Conservation (phyloP, 768 basidiomycete genomes). For the Phanerochaete carnosa region DNA sequence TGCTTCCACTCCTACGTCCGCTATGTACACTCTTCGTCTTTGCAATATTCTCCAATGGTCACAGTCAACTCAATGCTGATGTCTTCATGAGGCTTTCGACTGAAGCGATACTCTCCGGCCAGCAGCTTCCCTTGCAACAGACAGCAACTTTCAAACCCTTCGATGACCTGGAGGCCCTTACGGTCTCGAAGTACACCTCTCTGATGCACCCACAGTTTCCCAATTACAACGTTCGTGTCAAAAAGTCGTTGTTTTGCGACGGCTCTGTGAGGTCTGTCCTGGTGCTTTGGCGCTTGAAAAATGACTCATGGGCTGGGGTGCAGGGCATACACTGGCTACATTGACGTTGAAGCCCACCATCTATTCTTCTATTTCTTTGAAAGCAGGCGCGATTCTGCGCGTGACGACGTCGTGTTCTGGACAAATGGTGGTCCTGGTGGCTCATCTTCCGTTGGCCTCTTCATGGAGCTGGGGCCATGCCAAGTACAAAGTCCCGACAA, state of each 20-base stretch:
- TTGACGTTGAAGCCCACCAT: conserved; percentile 58
- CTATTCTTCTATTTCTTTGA: conserved; percentile 48
- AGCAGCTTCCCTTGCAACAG: background rate
- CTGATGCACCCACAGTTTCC: conserved; percentile 44
- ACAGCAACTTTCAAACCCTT: conserved; percentile 10
- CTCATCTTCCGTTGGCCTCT: conserved; percentile 31
- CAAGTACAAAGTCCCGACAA: conserved; percentile 48
- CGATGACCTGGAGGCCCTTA: conserved; percentile 3
- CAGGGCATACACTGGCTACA: conserved; percentile 30
- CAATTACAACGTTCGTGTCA: conserved; percentile 39
- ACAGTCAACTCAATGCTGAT: too few relatives aligned
- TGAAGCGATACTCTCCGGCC: background rate
- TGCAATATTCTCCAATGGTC: background rate
- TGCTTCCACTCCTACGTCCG: background rate
- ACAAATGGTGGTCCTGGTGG: conserved; percentile 34
- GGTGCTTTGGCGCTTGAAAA: background rate
- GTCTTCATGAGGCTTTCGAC: background rate
- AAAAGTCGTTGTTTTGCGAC: conserved; percentile 40
- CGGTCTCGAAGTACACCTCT: conserved; percentile 30
- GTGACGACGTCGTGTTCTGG: conserved; percentile 31
- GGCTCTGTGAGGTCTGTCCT: conserved; percentile 27
- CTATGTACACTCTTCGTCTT: background rate
- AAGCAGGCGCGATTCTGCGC: conserved; percentile 32
- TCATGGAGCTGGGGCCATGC: conserved; percentile 65
- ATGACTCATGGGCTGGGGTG: background rate